Percentiles rank a stretch among this genome's conserved stretches.
Conservation (phyloP, 2,329 filamentous ascomycete species). For the Diaporthe humulicola region DNA sequence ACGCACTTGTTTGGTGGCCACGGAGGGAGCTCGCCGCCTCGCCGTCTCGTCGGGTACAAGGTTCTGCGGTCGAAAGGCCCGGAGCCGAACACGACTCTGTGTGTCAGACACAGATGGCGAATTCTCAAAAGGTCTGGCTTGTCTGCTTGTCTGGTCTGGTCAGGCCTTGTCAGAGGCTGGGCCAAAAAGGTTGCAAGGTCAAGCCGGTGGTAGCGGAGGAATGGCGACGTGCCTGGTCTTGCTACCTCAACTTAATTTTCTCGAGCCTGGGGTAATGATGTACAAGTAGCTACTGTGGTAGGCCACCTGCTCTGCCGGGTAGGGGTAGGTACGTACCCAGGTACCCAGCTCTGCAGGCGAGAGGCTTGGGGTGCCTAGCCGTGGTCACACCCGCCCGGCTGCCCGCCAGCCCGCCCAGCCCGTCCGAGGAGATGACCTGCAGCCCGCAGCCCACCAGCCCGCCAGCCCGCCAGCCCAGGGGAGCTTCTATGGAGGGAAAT, state of each 20-base stretch:
- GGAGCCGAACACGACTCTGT: slow-evolving; percentile 11
- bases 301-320: neutral
- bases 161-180: neutral
- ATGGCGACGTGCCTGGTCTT: slow-evolving; percentile 1
- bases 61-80: slow-evolving; percentile 3
- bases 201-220: slow-evolving; percentile 20
- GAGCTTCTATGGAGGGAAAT: neutral
- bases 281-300: slow-evolving; percentile 2
- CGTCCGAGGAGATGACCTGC: slow-evolving; percentile 18
- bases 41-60: slow-evolving; percentile 3
- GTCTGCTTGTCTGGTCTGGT: neutral
- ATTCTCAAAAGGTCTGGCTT: neutral
- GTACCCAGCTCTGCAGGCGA: neutral
- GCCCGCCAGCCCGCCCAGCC: neutral
- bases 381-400: slow-evolving; percentile 29
- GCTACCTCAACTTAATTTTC: slow-evolving; percentile 15
- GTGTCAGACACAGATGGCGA: slow-evolving; percentile 23
- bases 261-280: neutral
- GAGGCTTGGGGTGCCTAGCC: slow-evolving; percentile 17
- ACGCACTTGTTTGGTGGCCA: neutral
- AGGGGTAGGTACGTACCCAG: neutral
- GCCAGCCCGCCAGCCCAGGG: slow-evolving; percentile 1
- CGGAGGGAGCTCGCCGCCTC: slow-evolving; percentile 22
- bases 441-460: neutral
- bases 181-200: slow-evolving; percentile 11